These are phyloP conservation scores for Clausena lansium DNA, from an alignment of 345 rosid species.

Conservation along the genomic window DNA sequence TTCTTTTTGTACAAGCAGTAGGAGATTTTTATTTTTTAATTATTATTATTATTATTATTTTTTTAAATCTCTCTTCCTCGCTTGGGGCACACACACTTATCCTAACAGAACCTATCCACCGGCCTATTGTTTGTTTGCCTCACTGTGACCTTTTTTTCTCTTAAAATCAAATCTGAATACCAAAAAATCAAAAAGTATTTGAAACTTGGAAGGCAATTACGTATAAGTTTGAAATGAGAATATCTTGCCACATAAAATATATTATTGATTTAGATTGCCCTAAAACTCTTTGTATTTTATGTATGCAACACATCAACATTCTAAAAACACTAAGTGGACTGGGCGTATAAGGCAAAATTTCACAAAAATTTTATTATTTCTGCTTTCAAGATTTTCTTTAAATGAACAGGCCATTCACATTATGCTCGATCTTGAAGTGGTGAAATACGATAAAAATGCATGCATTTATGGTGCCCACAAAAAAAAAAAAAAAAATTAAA, in stretches of 20 bases:
- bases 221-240: too few species aligned
- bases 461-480: not conserved
- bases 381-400: not conserved
- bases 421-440: not conserved
- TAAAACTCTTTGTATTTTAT: too few species aligned
- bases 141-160: not conserved
- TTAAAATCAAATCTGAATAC: too few species aligned
- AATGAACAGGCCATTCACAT: not conserved
- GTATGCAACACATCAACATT: not conserved
- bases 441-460: not conserved
- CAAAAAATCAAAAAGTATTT: too few species aligned
- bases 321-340: too few species aligned
- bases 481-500: not conserved
- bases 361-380: too few species aligned
- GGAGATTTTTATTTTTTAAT: fast-evolving
- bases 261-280: too few species aligned
- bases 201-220: too few species aligned
- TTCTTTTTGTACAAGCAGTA: not conserved
- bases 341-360: too few species aligned
- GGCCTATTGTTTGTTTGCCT: not conserved
- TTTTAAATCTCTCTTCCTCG: not conserved
- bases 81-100: not conserved
- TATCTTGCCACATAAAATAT: too few species aligned
- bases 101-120: constrained; percentile 15
- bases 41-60: too few species aligned